Percentiles rank a stretch among this genome's conserved stretches.
Conservation (phyloP, 2,329 filamentous ascomycete species). For the Oidium heveae region DNA sequence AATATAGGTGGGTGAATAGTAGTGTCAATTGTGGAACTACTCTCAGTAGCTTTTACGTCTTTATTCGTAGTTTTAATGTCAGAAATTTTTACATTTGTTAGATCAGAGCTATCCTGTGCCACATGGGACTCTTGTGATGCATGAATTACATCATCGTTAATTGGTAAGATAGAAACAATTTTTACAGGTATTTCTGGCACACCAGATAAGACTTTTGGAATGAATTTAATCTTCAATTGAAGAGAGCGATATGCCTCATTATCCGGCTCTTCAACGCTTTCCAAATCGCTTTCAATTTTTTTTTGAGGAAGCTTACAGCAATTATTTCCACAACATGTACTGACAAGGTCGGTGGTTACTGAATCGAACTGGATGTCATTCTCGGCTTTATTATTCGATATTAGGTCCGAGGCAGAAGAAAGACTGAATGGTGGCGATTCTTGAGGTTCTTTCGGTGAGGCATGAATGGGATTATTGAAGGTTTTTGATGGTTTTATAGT, state of each 20-base stretch:
- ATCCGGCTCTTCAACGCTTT: constrained; percentile 35
- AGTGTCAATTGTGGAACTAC: constrained; percentile 22
- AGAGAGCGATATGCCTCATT: constrained; percentile 69
- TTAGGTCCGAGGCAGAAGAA: constrained; percentile 41
- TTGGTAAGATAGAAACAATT: constrained; percentile 42
- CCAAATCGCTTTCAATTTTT: constrained; percentile 20
- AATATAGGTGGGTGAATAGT: constrained; percentile 56
- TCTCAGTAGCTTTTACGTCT: constrained; percentile 12
- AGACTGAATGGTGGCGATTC: constrained; percentile 28
- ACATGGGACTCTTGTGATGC: background rate
- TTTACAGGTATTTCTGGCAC: constrained; percentile 48
- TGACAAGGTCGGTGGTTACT: constrained; percentile 33
- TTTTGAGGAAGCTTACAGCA: constrained; percentile 27
- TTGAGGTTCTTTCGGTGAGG: constrained; percentile 22
- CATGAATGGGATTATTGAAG: constrained; percentile 37
- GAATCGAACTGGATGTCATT: constrained; percentile 39
- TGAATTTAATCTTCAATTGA: constrained; percentile 46
- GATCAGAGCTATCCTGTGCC: background rate
- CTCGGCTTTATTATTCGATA: constrained; percentile 36
- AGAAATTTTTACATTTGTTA: constrained; percentile 7
- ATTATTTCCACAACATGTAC: constrained; percentile 36
- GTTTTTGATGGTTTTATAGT: constrained; percentile 27
- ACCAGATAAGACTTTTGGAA: constrained; percentile 49
- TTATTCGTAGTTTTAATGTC: too few species aligned
- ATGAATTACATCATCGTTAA: constrained; percentile 16